Evolutionary conservation across 2,329 filamentous ascomycete species (phyloP).

Genomic region (Claviceps quebecensis): DNA sequence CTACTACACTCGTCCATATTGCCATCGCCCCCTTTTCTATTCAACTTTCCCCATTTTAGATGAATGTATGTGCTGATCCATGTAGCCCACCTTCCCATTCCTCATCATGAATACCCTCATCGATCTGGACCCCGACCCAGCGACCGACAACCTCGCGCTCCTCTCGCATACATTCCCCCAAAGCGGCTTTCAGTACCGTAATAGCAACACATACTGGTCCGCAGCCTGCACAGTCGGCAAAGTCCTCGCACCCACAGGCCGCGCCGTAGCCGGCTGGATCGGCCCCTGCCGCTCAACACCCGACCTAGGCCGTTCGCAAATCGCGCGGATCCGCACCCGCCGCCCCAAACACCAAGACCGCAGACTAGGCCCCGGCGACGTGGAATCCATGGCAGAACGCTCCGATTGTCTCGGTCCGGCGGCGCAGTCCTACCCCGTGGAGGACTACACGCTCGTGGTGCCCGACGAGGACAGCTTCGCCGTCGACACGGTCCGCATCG

Average conservation of each 20-base stretch:
- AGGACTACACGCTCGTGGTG: conserved; percentile 50
- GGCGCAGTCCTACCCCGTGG: conserved; percentile 47
- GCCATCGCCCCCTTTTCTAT: not conserved
- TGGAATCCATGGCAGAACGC: conserved; percentile 50
- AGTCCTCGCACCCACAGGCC: conserved; percentile 59
- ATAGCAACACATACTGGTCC: conserved; percentile 65
- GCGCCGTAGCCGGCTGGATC: conserved; percentile 58
- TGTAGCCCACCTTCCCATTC: conserved; percentile 49
- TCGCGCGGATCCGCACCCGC: conserved; percentile 51
- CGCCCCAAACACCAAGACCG: conserved; percentile 32
- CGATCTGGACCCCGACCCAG: conserved; percentile 57
- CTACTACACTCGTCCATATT: not conserved
- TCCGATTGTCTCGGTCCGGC: conserved; percentile 56
- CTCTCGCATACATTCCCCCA: conserved; percentile 55
- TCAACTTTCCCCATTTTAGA: not conserved
- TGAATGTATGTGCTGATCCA: not conserved
- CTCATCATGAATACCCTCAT: conserved; percentile 67
- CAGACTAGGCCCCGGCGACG: conserved; percentile 41
- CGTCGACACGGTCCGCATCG: conserved; percentile 53
- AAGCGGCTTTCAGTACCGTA: conserved; percentile 63
- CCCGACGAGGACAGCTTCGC: conserved; percentile 43
- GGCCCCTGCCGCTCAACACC: conserved; percentile 55
- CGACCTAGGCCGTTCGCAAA: conserved; percentile 54
- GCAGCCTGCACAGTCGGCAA: conserved; percentile 59
- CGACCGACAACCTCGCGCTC: conserved; percentile 49